Evolutionary conservation across 2,329 filamentous ascomycete species (phyloP).

Genomic region (Fusarium pseudocircinatum): DNA sequence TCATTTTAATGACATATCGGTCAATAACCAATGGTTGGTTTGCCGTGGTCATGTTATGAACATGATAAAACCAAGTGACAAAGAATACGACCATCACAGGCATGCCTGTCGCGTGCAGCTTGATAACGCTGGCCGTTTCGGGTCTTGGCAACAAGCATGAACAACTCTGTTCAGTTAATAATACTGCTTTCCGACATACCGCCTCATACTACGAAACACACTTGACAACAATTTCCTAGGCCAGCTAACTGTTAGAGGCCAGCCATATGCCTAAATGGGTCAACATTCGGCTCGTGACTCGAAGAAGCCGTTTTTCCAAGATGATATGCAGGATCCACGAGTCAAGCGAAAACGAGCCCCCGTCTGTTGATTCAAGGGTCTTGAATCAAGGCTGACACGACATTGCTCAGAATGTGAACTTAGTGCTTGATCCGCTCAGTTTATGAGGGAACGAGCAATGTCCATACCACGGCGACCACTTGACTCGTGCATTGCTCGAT

Average conservation of each 20-base stretch:
- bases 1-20: background rate
- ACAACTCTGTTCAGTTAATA: constrained; percentile 20
- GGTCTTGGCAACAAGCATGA: constrained; percentile 34
- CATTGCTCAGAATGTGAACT: constrained; percentile 14
- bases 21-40: constrained; percentile 5
- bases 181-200: constrained; percentile 18
- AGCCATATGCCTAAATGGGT: constrained; percentile 31
- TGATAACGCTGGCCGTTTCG: constrained; percentile 13
- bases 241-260: constrained; percentile 20
- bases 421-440: background rate
- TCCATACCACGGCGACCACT: background rate
- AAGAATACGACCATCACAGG: constrained; percentile 2
- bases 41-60: background rate
- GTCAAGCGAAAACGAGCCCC: constrained; percentile 46
- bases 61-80: background rate
- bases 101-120: constrained; percentile 17
- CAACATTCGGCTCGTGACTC: constrained; percentile 41
- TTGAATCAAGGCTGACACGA: constrained; percentile 17
- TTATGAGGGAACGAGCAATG: constrained; percentile 7
- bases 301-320: constrained; percentile 34
- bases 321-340: constrained; percentile 51
- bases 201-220: constrained; percentile 17
- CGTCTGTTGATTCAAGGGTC: constrained; percentile 20
- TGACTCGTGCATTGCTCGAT: background rate
- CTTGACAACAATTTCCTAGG: constrained; percentile 12